phyloP scores from a whole-genome alignment of 495 filamentous ascomycete species.

The Zalerion maritima region DNA sequence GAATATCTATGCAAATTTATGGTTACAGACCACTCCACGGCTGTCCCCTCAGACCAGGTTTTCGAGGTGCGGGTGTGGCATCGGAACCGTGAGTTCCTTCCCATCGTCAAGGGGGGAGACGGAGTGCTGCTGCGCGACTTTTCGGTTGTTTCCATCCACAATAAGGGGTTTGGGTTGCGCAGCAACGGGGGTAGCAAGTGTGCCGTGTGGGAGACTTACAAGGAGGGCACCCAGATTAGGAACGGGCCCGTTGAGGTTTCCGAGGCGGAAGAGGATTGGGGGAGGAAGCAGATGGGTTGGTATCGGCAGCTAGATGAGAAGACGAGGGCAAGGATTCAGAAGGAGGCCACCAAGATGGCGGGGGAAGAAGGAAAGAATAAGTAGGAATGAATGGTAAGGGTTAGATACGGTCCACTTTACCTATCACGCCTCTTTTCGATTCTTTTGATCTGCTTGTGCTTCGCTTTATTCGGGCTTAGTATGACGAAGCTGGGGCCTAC shows the following conservation, averaged over 20 bases:
- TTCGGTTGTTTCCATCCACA: slow-evolving; percentile 42
- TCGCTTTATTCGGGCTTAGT: no score
- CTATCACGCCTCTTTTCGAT: no score
- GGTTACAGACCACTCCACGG: slow-evolving; percentile 50
- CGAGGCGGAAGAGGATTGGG: slow-evolving; percentile 19
- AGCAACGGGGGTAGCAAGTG: slow-evolving; percentile 35
- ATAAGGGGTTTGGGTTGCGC: slow-evolving; percentile 32
- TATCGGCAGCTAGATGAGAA: slow-evolving; percentile 22
- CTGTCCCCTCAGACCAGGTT: slow-evolving; percentile 26
- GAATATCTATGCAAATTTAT: slow-evolving; percentile 57
- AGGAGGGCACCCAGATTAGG: slow-evolving; percentile 25
- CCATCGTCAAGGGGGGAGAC: slow-evolving; percentile 53
- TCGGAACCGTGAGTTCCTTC: slow-evolving; percentile 56
- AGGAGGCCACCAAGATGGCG: no score
- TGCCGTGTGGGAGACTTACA: slow-evolving; percentile 42
- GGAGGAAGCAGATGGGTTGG: slow-evolving; percentile 23
- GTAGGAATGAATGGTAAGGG: no score
- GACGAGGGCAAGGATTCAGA: slow-evolving; percentile 23
- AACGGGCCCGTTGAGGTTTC: slow-evolving; percentile 29
- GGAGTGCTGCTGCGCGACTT: slow-evolving; percentile 65
- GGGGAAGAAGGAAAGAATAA: no score
- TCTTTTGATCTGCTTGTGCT: no score
- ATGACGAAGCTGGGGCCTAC: no score
- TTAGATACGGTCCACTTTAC: no score
- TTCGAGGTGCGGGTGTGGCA: slow-evolving; percentile 57